Evolutionary conservation across 2,329 filamentous ascomycete genomes (phyloP), one percentile per base, ranked within the genome.

Genomic region (Fusarium sarcochroum): DNA sequence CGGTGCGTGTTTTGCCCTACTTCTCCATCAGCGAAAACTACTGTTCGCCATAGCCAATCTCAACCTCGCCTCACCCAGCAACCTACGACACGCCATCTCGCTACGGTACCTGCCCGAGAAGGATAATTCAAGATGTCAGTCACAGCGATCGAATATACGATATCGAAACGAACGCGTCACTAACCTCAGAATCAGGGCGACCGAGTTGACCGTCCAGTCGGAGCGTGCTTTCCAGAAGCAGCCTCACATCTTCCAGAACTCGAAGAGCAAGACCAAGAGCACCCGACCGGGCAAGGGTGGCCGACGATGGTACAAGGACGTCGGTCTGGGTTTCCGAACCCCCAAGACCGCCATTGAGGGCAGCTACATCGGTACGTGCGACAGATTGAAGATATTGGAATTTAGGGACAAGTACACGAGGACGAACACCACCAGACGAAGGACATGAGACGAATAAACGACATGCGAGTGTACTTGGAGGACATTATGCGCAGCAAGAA

Each of bases 181-280:
- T 80, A 74, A 80, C 76, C 69, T 73, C 41, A 76, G 69, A 66
- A 90, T 83, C 85, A 97, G 97, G 94, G 94, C 94, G 84, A 97
- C 94, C 90, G 94, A 97, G 89, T 90, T 98, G 88, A 97, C 94
- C 85, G 96, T 99, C 86, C 96, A 99, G 91, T 97, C 93, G 84
- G 96, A 99, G 92, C 95, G 96, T 89, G 96, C 96, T 90, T 99
- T 93, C 93, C 96, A 98, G 87, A 99, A 99, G 92, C 95, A 99
- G 90, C 96, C 96, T 85, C 96, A 99, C 87, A 97, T 99, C 90
- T 99, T 98, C 93, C 90, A 93, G 81, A 98, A 98, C 91, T 89
- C 91, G 83, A 99, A 99, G 92, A 87, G 88, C 84, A 93, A 94
- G 89, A 86, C 90, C 82, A 91, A 92, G 86, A 93, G 92, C 83